Evolutionary conservation across 306 rosid genomes (phyloP), one percentile per base, ranked within the genome.

Genomic region (Sesbania bispinosa): DNA sequence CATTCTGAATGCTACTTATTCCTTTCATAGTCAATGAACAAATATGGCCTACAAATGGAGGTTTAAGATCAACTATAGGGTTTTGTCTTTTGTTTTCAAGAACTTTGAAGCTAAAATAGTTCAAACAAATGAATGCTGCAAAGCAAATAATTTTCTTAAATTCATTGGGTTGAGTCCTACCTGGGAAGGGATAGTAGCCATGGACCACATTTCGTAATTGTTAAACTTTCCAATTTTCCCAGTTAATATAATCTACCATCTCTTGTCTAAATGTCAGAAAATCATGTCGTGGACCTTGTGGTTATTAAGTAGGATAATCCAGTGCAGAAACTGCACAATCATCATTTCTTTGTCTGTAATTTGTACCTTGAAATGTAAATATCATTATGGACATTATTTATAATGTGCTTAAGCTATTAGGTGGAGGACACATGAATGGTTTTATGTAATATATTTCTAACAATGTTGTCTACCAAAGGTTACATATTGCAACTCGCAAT

Each of bases 11-110:
- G 10, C 67, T 10, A 32, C 11, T 35, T n/a, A 41, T 30, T 30
- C 67, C 80, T 24, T 30, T 32, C 77, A 19, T 8, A 7, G 46
- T 60, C 76, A 71, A 41, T 39, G 16, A 11, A 57, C 45, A 27
- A 62, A 5, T 58, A 33, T 36, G 54, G 10, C 10, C 23, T 43
- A 18, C 36, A 2, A 2, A 53, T 48, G 33, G 45, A 36, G 35
- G 24, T 16, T 39, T 13, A 14, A 16, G 18, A 26, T 35, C n/a
- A n/a, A 32, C 32, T 52, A 11, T 9, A 0, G 46, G 30, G 32
- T 4, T 47, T 15, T 27, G 7, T 27, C 2, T 62, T 13, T 26
- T 4, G 5, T 30, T 15, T 6, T 65, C 42, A 7, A 53, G 38
- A n/a, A n/a, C 33, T 54, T 20, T 43, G 2, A 52, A 39, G 33